Evolutionary conservation across 108 stramenopile species (phyloP).

Genomic region (Fragilariopsis cylindrus): DNA sequence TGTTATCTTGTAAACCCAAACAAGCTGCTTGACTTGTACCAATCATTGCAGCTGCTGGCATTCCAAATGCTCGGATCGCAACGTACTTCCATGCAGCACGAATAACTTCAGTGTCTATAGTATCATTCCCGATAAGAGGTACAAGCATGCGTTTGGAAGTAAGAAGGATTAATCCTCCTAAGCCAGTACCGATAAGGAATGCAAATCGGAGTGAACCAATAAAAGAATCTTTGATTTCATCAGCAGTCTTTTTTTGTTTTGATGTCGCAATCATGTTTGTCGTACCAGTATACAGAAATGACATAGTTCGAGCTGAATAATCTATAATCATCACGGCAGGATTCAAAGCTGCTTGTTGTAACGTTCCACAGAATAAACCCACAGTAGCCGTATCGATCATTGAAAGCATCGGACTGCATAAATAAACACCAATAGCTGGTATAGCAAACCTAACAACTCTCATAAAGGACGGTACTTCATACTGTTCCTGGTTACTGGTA

Average conservation of each 20-base stretch:
- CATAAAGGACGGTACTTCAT: slow-evolving; percentile 46
- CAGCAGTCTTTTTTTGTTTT: slow-evolving; percentile 39
- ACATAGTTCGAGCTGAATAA: slow-evolving; percentile 65
- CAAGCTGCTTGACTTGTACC: slow-evolving; percentile 65
- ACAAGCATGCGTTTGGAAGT: slow-evolving; percentile 35
- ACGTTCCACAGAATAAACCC: slow-evolving; percentile 74
- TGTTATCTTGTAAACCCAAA: slow-evolving; percentile 60
- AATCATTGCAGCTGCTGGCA: slow-evolving; percentile 67
- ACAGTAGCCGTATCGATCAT: slow-evolving; percentile 83
- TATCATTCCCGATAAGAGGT: slow-evolving; percentile 56
- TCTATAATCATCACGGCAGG: slow-evolving; percentile 82
- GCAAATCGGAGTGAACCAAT: slow-evolving; percentile 51
- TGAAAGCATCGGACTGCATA: slow-evolving; percentile 76
- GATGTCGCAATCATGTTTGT: slow-evolving; percentile 83
- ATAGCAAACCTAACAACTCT: slow-evolving; percentile 76
- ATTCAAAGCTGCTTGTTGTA: slow-evolving; percentile 83
- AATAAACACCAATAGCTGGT: slow-evolving; percentile 85
- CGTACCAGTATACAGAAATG: slow-evolving; percentile 85
- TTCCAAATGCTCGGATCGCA: slow-evolving; percentile 60
- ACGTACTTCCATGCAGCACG: slow-evolving; percentile 60
- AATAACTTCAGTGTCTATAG: slow-evolving; percentile 49
- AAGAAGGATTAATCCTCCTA: slow-evolving; percentile 38
- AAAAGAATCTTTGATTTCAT: slow-evolving; percentile 30
- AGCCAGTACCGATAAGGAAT: slow-evolving; percentile 41
- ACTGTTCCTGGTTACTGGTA: not conserved